phyloP scores from a whole-genome alignment of 2,329 filamentous ascomycete genomes.

The Clarireedia hainanense region DNA sequence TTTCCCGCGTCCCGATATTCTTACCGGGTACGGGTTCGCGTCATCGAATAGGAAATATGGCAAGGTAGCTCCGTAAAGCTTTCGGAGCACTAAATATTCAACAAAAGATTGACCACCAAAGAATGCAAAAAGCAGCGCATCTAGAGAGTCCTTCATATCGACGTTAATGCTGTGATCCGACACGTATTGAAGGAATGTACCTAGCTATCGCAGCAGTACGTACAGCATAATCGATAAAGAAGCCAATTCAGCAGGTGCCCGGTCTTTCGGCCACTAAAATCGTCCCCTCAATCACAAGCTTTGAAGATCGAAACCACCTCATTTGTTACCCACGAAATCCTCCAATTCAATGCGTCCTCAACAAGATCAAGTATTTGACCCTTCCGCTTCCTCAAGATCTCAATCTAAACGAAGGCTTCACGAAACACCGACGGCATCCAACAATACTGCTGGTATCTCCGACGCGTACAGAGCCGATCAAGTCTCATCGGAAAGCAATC shows the following conservation, averaged over 20 bases:
- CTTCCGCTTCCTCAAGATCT: constrained; percentile 11
- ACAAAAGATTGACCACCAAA: no score
- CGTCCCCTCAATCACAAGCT: constrained; percentile 6
- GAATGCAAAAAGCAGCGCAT: no score
- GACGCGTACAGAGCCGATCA: not conserved
- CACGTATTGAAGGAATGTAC: not conserved
- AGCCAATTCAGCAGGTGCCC: not conserved
- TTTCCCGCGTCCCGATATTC: no score
- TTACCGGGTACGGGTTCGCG: no score
- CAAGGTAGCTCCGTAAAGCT: no score
- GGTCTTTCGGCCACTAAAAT: constrained; percentile 6
- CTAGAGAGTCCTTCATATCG: not conserved
- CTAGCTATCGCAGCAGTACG: not conserved
- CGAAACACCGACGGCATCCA: constrained; percentile 6
- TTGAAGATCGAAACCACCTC: constrained; percentile 4
- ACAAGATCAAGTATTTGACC: constrained; percentile 18
- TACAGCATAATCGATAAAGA: constrained; percentile 5
- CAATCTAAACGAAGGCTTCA: constrained; percentile 17
- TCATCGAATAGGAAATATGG: no score
- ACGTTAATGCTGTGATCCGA: constrained; percentile 6
- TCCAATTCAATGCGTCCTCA: constrained; percentile 27
- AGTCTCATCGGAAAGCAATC: not conserved
- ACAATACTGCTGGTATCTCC: not conserved
- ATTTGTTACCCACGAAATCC: constrained; percentile 21
- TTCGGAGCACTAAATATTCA: no score